Evolutionary conservation across 2,329 filamentous ascomycete species (phyloP), one percentile per base, ranked within the genome.

Genomic region (Aphanocladium album): DNA sequence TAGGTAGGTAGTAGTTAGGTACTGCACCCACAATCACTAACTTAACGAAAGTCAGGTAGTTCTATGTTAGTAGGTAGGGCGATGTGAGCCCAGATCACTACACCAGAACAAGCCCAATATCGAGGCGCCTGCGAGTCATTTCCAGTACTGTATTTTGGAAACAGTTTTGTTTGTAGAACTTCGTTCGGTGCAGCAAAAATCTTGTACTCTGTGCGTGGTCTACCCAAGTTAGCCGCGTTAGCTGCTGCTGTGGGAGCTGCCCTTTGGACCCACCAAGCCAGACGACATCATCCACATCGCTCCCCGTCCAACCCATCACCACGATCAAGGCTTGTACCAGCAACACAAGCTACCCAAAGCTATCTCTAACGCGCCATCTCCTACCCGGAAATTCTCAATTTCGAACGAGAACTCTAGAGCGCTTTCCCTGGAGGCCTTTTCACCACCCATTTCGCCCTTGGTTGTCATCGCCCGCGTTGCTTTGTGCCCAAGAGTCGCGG

Each of bases 341-440:
- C 46, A 62, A 35, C 41, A 27, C 60, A 45, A 62, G 54, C 53
- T 55, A 37, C 35, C 19, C 43, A 56, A 53, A 53, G 46, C 25
- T 55, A 62, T 58, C 54, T 16, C 7, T 16, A 49, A 16, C 41
- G 21, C 35, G 25, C 17, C 33, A 12, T 60, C 11, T 56, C 25
- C 27, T 12, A 53, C 45, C 51, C 19, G 21, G 33, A 56, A 60
- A n/a, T 11, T 9, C 33, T 16, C 45, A 50, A 43, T 41, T 50
- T 55, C 19, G 33, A 43, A 30, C 19, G 14, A 47, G 17, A 30
- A 21, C 16, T 30, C 19, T 25, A 46, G 23, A 64, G 46, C 60
- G 64, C 53, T 68, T 65, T 33, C 65, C 62, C 27, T 65, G 66
- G 43, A 61, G 56, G 19, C 63, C 46, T 63, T 63, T 65, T 65